phyloP scores from a whole-genome alignment of 2,329 filamentous ascomycete genomes.

The Pseudogymnoascus destructans region DNA sequence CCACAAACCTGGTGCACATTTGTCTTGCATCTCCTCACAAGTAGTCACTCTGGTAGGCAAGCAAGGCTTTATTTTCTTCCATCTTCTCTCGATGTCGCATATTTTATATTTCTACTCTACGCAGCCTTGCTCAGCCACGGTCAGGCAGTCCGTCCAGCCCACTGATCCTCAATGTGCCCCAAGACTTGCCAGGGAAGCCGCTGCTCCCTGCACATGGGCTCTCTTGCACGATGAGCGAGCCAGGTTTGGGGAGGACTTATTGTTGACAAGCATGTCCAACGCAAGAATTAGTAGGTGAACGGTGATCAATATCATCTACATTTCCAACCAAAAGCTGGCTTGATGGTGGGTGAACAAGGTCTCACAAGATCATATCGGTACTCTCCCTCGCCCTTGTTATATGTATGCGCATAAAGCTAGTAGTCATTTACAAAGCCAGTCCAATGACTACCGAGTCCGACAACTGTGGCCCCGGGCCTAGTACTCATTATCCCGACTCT shows the following conservation, averaged over 20 bases:
- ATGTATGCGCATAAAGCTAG: constrained; percentile 5
- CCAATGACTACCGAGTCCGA: background rate
- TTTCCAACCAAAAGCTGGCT: background rate
- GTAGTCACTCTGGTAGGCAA: background rate
- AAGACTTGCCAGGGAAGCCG: background rate
- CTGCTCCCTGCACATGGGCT: background rate
- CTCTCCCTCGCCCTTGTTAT: background rate
- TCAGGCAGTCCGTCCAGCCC: background rate
- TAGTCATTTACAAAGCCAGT: constrained; percentile 4
- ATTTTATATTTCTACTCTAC: background rate
- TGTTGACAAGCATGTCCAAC: background rate
- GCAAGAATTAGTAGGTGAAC: background rate
- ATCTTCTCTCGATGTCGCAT: background rate
- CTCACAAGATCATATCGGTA: background rate
- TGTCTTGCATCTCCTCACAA: background rate
- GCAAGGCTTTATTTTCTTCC: background rate
- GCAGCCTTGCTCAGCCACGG: background rate
- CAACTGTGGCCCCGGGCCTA: background rate
- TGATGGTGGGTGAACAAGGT: background rate
- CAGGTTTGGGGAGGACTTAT: background rate
- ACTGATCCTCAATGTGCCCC: background rate
- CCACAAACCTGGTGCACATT: background rate
- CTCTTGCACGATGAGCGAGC: background rate
- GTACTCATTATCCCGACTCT: background rate
- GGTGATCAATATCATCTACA: background rate